A percentile compares a stretch with the other conserved stretches of the same genome.
phyloP scores from a whole-genome alignment of 1,139 yeast genomes.

The Hyphopichia buzzinii region DNA sequence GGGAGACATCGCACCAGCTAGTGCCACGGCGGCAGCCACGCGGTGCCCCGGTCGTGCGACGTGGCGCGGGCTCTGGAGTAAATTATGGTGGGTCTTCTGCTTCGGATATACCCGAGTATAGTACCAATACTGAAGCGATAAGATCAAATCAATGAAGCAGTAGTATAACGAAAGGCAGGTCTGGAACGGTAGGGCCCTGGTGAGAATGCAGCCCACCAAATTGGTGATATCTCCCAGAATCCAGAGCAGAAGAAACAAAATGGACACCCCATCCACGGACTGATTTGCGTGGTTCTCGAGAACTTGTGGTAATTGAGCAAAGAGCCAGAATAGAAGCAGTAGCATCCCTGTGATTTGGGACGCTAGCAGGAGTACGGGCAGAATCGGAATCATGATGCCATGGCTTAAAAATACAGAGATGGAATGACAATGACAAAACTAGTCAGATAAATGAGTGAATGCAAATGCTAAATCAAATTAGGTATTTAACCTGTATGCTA shows the following conservation, averaged over 20 bases:
- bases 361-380: conserved; percentile 7
- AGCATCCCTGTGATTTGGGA: conserved; percentile 23
- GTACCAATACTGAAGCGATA: conserved; percentile 55
- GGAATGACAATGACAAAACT: too few relatives aligned
- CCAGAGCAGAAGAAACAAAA: conserved; percentile 70
- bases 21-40: conserved; percentile 10
- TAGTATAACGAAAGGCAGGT: conserved; percentile 68
- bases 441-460: too few relatives aligned
- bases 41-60: conserved; percentile 14
- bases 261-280: conserved; percentile 82
- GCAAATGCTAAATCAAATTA: too few relatives aligned
- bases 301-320: conserved; percentile 85
- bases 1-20: background rate
- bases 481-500: too few relatives aligned
- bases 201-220: conserved; percentile 69
- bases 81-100: conserved; percentile 22
- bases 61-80: conserved; percentile 19
- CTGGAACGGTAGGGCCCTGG: conserved; percentile 75
- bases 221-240: conserved; percentile 79
- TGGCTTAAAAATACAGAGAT: too few relatives aligned
- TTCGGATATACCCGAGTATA: conserved; percentile 20
- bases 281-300: conserved; percentile 67
- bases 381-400: too few relatives aligned
- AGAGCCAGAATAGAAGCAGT: conserved; percentile 56
- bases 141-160: conserved; percentile 65